Base-by-base conservation (phyloP, 2,329 filamentous ascomycete genomes). In the Aaosphaeria arxii region DNA sequence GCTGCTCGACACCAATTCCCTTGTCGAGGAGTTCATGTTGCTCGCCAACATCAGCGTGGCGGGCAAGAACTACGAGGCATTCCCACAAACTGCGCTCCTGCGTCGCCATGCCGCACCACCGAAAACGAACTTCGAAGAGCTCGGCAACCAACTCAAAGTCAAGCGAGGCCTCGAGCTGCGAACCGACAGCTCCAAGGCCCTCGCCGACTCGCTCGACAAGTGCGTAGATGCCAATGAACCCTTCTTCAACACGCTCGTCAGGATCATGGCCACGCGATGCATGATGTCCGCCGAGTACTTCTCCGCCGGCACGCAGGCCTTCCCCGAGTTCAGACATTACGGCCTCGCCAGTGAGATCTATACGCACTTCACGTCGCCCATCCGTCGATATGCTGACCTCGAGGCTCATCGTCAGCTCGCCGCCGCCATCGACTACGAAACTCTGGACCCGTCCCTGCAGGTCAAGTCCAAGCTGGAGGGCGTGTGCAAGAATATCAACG, bases 231-330 rank as follows among this genome's bases (percentile, higher is more conserved):
- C 84, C 0, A 68, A 77, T 7, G 89, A 97, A 61, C 90, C 92
- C 30, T 99, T 96, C 77, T 97, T 99, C 82, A 99, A 99, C 79
- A 99, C 92, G 2, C 84, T 99, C 28, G 87, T 99, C 59, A 89
- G 94, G 67, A 96, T 99, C 73, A 88, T 99, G 77, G 94, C 94
- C 7, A 99, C 94, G 6, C 87, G 94, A 24, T 99, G 94, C 81
- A 99, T 99, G 94, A 96, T 96, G 79, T 94, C 90, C 46, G 94
- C 94, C 53, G 94, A 99, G 73, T 99, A 99, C 74, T 99, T 99
- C 74, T 94, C 89, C 74, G 89, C 92, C 0, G 94, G 94, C 51
- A 91, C 91, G 5, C 91, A 96, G 69, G 84, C 91, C 0, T 92
- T 94, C 69, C 87, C 90, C 0, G 94, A 97, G 68, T 99, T 96